Conservation (phyloP, 192 early-diverging fungal species). For the Ramicandelaber brevisporus region DNA sequence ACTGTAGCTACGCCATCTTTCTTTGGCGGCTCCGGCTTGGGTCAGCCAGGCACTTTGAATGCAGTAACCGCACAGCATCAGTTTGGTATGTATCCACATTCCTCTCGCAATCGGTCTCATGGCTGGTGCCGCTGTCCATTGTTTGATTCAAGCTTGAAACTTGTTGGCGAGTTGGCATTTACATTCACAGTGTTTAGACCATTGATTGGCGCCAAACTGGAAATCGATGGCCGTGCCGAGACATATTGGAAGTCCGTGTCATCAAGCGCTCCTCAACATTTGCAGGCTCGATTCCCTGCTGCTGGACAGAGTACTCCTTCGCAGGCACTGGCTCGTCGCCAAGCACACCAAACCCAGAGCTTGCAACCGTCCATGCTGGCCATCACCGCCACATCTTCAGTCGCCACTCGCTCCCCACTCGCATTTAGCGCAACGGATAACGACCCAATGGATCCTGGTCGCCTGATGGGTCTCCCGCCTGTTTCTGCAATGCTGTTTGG, state of each 20-base stretch:
- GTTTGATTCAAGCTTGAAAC: constrained; percentile 70
- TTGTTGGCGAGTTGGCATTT: constrained; percentile 76
- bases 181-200: constrained; percentile 61
- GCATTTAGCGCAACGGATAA: too few relatives aligned
- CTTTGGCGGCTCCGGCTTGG: constrained; percentile 21
- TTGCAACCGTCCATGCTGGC: constrained; percentile 3
- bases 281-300: neutral
- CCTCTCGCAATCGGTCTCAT: constrained; percentile 1
- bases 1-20: constrained; percentile 52
- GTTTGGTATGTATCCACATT: neutral
- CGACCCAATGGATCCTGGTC: too few relatives aligned
- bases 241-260: constrained; percentile 99
- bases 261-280: constrained; percentile 15
- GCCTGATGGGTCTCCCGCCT: too few relatives aligned
- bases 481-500: too few relatives aligned
- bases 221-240: constrained; percentile 87
- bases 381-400: constrained; percentile 7
- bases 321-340: neutral
- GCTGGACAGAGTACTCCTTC: neutral
- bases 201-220: constrained; percentile 63
- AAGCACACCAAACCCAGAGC: constrained; percentile 1
- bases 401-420: constrained; percentile 8
- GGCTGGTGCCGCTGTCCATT: constrained; percentile 32
- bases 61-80: too few relatives aligned
- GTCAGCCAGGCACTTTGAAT: too few relatives aligned